phyloP scores from a whole-genome alignment of 2,329 filamentous ascomycete species.

The Sporothrix mexicana region DNA sequence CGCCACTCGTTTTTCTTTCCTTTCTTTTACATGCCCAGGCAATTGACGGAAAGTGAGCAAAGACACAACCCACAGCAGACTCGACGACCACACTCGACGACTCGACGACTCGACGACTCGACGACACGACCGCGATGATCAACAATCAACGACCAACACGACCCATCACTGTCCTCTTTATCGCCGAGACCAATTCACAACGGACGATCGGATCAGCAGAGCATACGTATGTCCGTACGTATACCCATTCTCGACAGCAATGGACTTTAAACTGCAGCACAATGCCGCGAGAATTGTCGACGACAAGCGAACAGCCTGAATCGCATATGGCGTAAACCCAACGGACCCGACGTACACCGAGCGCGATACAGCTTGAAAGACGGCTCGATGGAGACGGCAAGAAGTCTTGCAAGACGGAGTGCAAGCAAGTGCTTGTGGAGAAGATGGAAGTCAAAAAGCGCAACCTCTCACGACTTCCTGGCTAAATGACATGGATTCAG shows the following conservation, averaged over 20 bases:
- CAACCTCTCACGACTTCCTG: not conserved
- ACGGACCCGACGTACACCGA: not conserved
- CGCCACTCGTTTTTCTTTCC: not conserved
- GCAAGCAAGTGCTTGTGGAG: not conserved
- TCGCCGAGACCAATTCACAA: not conserved
- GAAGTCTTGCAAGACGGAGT: not conserved
- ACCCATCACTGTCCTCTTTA: not conserved
- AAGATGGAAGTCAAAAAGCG: not conserved
- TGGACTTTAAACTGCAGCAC: not conserved
- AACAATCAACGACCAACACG: too few species aligned
- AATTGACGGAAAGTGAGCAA: not conserved
- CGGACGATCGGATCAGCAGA: not conserved
- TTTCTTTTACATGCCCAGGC: not conserved
- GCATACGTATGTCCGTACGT: constrained; percentile 4
- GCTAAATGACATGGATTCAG: not conserved
- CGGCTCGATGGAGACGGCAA: not conserved
- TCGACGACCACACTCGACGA: not conserved
- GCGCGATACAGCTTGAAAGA: not conserved
- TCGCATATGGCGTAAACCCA: not conserved
- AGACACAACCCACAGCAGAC: not conserved
- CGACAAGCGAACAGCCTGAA: not conserved
- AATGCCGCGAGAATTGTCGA: not conserved
- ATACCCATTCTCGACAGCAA: not conserved
- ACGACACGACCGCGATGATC: not conserved
- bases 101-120: not conserved